These are phyloP conservation scores for Kluyveromyces siamensis DNA, from an alignment of 805 yeast genomes.

Conservation along the genomic window DNA sequence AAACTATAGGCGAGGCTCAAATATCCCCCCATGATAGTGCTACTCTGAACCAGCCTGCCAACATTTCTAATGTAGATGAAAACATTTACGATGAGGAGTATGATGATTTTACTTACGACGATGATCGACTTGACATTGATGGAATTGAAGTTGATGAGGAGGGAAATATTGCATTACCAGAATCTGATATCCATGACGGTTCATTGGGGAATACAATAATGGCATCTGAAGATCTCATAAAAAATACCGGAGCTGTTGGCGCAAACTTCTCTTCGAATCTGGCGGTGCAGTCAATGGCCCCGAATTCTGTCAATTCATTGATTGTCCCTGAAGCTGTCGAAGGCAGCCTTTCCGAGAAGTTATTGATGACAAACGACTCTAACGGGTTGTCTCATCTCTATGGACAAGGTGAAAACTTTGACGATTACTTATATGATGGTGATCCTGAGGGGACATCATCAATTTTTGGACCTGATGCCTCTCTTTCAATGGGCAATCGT, in stretches of 20 bases:
- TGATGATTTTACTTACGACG: slow-evolving; percentile 16
- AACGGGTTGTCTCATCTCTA: slow-evolving; percentile 3
- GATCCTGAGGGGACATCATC: slow-evolving; percentile 1
- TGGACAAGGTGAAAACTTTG: slow-evolving; percentile 4
- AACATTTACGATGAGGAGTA: slow-evolving; percentile 8
- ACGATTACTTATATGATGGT: slow-evolving; percentile 7
- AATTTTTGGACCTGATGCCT: background rate
- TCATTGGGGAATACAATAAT: background rate
- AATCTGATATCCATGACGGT: slow-evolving; percentile 2
- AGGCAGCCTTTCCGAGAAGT: background rate
- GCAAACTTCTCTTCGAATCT: background rate
- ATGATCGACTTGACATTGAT: slow-evolving; percentile 9
- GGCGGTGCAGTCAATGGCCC: background rate
- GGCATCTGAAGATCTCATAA: background rate
- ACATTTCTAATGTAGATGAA: background rate
- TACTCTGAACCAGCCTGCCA: background rate
- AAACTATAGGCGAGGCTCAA: background rate
- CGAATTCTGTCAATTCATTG: background rate
- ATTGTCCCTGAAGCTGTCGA: background rate
- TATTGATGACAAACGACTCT: background rate
- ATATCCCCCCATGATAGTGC: background rate
- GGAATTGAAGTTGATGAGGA: slow-evolving; percentile 16
- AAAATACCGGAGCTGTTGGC: background rate
- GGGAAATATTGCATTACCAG: slow-evolving; percentile 11
- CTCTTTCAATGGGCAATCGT: background rate